A percentile compares a stretch with the other conserved stretches of the same genome.
phyloP scores from a whole-genome alignment of 257 asterid genomes.

The Primulina eburnea region DNA sequence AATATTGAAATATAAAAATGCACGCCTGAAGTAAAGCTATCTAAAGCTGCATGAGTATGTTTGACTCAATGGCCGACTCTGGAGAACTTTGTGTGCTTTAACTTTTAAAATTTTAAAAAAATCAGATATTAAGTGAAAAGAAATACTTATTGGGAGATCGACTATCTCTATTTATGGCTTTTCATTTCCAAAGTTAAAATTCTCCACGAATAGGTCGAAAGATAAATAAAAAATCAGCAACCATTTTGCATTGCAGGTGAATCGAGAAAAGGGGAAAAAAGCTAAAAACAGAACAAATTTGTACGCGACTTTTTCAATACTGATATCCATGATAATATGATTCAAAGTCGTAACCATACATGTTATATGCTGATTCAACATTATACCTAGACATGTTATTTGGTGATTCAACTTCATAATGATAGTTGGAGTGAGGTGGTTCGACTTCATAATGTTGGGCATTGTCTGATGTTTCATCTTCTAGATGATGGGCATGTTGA shows the following conservation, averaged over 20 bases:
- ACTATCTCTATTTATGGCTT: too few relatives aligned
- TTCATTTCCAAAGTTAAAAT: background rate
- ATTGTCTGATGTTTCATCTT: conserved; percentile 26
- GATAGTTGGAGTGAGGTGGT: conserved; percentile 27
- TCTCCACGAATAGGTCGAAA: background rate
- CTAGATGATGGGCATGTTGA: conserved; percentile 18
- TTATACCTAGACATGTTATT: conserved; percentile 28
- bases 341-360: conserved; percentile 2
- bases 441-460: conserved; percentile 35
- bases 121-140: too few relatives aligned
- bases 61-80: background rate
- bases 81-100: background rate
- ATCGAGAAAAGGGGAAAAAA: background rate
- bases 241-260: background rate
- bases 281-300: conserved; percentile 2
- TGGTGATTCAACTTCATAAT: conserved; percentile 24
- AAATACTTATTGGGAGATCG: too few relatives aligned
- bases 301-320: conserved; percentile 18
- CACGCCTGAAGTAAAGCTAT: background rate
- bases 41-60: background rate
- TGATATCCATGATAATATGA: conserved; percentile 36
- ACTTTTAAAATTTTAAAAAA: too few relatives aligned
- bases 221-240: background rate
- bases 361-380: conserved; percentile 11
- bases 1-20: background rate